A percentile compares a stretch with the other conserved stretches of the same genome.
Evolutionary conservation across 73 alveolate genomes (phyloP).

Genomic region (Uronychia setigera): DNA sequence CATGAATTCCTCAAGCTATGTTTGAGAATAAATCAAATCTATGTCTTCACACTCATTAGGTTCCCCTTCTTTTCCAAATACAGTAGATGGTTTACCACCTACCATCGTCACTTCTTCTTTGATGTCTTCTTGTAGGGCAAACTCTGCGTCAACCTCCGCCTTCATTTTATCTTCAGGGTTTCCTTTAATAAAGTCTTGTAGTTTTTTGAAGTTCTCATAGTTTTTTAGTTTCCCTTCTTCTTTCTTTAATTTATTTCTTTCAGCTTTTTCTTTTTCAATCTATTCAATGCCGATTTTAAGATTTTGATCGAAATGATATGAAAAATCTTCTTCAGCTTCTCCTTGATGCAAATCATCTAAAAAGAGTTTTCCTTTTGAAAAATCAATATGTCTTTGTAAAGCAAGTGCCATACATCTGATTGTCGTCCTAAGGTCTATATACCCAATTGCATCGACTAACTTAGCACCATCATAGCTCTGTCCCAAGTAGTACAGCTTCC

Average conservation of each 20-base stretch:
- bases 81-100: neutral
- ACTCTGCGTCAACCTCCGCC: neutral
- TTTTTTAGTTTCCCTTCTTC: constrained; percentile 19
- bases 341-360: constrained; percentile 9
- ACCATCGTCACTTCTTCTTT: neutral
- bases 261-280: neutral
- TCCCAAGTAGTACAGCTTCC: constrained; percentile 43
- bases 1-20: neutral
- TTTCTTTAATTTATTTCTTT: neutral
- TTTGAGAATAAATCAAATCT: neutral
- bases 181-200: neutral
- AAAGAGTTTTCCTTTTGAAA: constrained; percentile 13
- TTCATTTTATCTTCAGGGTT: neutral
- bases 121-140: neutral
- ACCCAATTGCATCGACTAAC: constrained; percentile 61
- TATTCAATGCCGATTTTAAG: constrained; percentile 7
- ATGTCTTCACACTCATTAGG: neutral
- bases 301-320: neutral
- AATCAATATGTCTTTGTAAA: constrained; percentile 11
- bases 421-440: constrained; percentile 37
- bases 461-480: constrained; percentile 43
- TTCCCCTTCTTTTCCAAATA: neutral
- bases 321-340: constrained; percentile 10
- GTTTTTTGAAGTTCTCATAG: constrained; percentile 14
- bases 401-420: constrained; percentile 36